phyloP scores from a whole-genome alignment of 805 yeast species.

The Deakozyma indianensis region DNA sequence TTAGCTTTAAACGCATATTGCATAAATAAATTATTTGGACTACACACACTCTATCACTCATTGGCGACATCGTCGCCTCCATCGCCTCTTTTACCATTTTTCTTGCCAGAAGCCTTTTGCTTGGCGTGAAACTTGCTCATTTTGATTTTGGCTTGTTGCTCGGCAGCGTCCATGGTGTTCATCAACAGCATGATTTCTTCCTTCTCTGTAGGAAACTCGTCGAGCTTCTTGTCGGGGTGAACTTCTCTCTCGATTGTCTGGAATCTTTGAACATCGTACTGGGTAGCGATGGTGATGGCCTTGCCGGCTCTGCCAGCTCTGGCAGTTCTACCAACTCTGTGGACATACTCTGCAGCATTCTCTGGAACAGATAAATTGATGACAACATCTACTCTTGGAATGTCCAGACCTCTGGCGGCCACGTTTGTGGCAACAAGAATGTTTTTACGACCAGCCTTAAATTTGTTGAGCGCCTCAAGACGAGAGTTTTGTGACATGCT shows the following conservation, averaged over 20 bases:
- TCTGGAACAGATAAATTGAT: constrained; percentile 90
- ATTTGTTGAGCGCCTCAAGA: constrained; percentile 52
- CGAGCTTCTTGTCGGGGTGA: constrained; percentile 51
- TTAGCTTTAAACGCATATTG: background rate
- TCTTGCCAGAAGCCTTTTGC: constrained; percentile 27
- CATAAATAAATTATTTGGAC: background rate
- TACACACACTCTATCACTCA: constrained; percentile 23
- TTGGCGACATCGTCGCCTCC: constrained; percentile 34
- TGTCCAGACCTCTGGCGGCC: constrained; percentile 93
- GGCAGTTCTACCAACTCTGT: constrained; percentile 93
- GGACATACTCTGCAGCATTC: constrained; percentile 81
- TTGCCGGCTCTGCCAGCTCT: constrained; percentile 93
- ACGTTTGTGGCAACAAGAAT: constrained; percentile 87
- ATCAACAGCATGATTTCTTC: constrained; percentile 65
- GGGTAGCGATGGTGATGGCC: constrained; percentile 79
- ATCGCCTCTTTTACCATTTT: constrained; percentile 24
- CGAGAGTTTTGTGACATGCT: constrained; percentile 87
- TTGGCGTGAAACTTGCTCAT: constrained; percentile 53
- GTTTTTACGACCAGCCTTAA: constrained; percentile 34
- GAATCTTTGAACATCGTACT: constrained; percentile 83
- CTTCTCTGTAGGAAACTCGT: constrained; percentile 68
- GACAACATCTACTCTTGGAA: constrained; percentile 87
- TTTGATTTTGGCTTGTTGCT: constrained; percentile 74
- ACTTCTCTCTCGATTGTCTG: constrained; percentile 80
- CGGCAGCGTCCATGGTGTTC: constrained; percentile 81